A percentile compares a stretch with the other conserved stretches of the same genome.
These are phyloP conservation scores for Leccinum disarticulatum DNA, from an alignment of 768 basidiomycete genomes.

Conservation along the genomic window DNA sequence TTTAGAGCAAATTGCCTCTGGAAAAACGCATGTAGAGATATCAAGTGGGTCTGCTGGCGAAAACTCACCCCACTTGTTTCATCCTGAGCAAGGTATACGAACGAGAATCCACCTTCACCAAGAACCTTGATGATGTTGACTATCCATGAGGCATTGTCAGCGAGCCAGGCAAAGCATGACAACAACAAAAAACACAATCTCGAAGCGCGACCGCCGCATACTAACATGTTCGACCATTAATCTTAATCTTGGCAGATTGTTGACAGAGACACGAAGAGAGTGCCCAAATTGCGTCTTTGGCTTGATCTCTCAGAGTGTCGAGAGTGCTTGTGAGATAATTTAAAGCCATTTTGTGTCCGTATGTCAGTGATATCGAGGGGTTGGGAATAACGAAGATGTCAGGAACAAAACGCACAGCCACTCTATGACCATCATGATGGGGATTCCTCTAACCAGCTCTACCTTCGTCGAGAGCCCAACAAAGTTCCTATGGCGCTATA, in stretches of 20 bases:
- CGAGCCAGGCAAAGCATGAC: background rate
- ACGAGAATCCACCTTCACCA: conserved; percentile 95
- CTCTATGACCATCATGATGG: background rate
- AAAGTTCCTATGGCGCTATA: background rate
- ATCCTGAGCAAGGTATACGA: conserved; percentile 86
- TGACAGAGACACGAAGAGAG: conserved; percentile 79
- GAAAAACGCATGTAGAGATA: background rate
- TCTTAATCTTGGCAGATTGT: conserved; percentile 85
- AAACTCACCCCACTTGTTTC: conserved; percentile 74
- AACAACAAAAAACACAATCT: conserved; percentile 4
- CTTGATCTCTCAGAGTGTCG: conserved; percentile 66
- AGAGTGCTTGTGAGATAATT: conserved; percentile 41
- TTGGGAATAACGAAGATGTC: background rate
- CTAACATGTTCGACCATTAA: conserved; percentile 92
- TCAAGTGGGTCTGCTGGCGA: background rate
- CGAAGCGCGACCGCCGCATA: conserved; percentile 18
- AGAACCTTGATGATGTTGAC: conserved; percentile 90
- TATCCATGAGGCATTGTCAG: conserved; percentile 28
- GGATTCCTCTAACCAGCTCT: background rate
- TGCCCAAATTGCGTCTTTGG: conserved; percentile 81
- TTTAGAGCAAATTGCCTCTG: conserved; percentile 94
- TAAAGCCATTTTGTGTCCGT: conserved; percentile 27
- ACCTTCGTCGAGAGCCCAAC: background rate
- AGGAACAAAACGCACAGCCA: conserved; percentile 13
- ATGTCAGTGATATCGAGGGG: background rate